Base-by-base conservation (phyloP, 2,329 filamentous ascomycete species). In the Exophiala xenobiotica region DNA sequence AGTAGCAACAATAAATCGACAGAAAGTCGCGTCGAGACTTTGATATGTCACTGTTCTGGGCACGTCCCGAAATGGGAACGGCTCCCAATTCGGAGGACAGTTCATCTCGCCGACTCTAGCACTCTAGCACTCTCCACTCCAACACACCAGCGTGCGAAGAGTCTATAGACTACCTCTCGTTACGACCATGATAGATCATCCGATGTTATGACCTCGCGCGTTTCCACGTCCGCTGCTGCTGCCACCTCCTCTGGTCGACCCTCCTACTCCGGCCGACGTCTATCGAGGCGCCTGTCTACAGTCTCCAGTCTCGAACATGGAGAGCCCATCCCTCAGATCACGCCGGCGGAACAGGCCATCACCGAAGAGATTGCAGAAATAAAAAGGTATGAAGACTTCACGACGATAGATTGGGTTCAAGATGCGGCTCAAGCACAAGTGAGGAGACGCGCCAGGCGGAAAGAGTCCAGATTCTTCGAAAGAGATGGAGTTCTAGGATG, bases 381-480 rank as follows among this genome's bases (percentile, higher is more conserved):
- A 68, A 96, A 96, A 74, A 82, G 92, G 74, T 99, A 99, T 73
- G 93, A 96, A 80, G 93, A 99, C 72, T 99, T 99, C 68, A 96
- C 91, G 4, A 99, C 93, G 1, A 74, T 78, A 82, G 93, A 99
- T 71, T 99, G 93, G 93, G 92, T 99, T 0, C 92, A 99, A 69
- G 93, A 99, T 79, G 91, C 92, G 8, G 87, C 90, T 26, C 86
- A 91, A 58, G 93, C 96, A 69, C 89, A 95, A 67, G 76, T 88
- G 40, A 83, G 91, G 49, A 83, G 92, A 56, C 88, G 88, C 63
- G 80, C 87, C 41, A 80, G 87, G 61, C 81, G 88, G 64, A 85
- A 83, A 68, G 83, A 86, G 63, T 83, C 85, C 5, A 84, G 86
- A 33, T 83, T 88, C 55, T 87, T 88, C 69, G 84, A 89, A 57